Base-by-base conservation (phyloP, 2,329 filamentous ascomycete genomes). In the Cladosporium phlei region DNA sequence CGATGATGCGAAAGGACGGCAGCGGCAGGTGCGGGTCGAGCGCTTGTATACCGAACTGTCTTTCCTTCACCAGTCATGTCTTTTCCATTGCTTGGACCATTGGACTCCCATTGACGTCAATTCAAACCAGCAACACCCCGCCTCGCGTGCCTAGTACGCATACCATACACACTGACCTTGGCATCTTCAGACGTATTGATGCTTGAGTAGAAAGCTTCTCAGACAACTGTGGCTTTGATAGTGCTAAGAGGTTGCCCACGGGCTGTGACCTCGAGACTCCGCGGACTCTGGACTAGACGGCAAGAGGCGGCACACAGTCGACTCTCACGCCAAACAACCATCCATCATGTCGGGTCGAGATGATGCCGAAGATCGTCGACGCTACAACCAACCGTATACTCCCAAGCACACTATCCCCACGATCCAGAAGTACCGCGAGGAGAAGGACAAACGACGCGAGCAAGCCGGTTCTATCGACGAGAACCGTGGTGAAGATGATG, bases 351-450 rank as follows among this genome's bases (percentile, higher is more conserved):
- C 58, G 5, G 59, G 59, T 21, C 40, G 53, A 38, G 58, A 71
- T 28, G 72, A 74, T 28, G 70, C 71, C 42, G 62, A 68, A n/a
- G 58, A 69, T 20, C 59, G 63, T 38, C 64, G 60, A 22, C 60
- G 63, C 49, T 67, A 70, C 59, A 64, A 64, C 38, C 59, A 64
- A 14, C 69, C 70, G 5, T 72, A 74, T 54, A 72, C 66, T 3
- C 59, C 63, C 3, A 63, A 66, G 30, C 65, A 72, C 44, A 66
- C 66, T 16, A 70, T 74, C 27, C 72, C 72, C 2, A 74, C 71
- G 5, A 66, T 75, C 22, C 62, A 68, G 38, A 65, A 64, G 44
- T 75, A 73, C 50, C 66, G 67, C 24, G 62, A 74, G 50, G 71
- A 73, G 55, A 70, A 74, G 58, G 59, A 70, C 38, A 59, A 65